Evolutionary conservation across 2,329 filamentous ascomycete species (phyloP), one percentile per base, ranked within the genome.

Genomic region (Myrmaecium sp.): DNA sequence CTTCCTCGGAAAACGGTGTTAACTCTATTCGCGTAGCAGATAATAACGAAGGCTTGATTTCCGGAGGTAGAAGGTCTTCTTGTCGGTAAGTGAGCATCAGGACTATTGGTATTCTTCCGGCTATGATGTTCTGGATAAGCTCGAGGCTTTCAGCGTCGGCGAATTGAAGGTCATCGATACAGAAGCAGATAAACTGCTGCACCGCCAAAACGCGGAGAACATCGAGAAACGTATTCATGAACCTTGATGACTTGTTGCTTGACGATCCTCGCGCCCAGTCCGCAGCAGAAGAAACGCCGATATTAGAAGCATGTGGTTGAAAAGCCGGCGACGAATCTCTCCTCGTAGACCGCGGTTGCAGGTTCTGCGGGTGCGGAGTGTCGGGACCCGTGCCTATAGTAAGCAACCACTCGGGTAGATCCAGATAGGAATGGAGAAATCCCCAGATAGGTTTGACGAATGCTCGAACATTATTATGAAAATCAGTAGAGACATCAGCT

Each of bases 181-280:
- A 83, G 39, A 93, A 74, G 42, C 81, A 91, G 28, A 93, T 83
- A 40, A 93, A 73, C 40, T 84, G 89, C 46, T 84, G 74, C 12
- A 74, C 64, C 0, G 81, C 77, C 29, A 95, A 73, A 21, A 91
- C 69, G 27, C 80, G 69, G 26, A 94, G 52, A 6, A 93, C 75
- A 38, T 94, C 84, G 23, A 93, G 57, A 39, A 91, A 86, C 2
- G 80, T 84, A 43, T 83, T 86, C 63, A 86, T 79, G 30, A 93
- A 65, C 8, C 81, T 72, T 36, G 81, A 75, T 2, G 64, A 64
- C 33, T 58, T 62, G 14, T 52, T 54, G 17, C 49, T 46, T 14
- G 57, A 54, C 14, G 59, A 55, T 25, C 51, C 44, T 27, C 54
- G 43, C 14, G 61, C 39, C 58, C 57, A 62, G 6, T 59, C 55